phyloP scores from a whole-genome alignment of 768 basidiomycete species.

The Neoboletus brunneissimus region DNA sequence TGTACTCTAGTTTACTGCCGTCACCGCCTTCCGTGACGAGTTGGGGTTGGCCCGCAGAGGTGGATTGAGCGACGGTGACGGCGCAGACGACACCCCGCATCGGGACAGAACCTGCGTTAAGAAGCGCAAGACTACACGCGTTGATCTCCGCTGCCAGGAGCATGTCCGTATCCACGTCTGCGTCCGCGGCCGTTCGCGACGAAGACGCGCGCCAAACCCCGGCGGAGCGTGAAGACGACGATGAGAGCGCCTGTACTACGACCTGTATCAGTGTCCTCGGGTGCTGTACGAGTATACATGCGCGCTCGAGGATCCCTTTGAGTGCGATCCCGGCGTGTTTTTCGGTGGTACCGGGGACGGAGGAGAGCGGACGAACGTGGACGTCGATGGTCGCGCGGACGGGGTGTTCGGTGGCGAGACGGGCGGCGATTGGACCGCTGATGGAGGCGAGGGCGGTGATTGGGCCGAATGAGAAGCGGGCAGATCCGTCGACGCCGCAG shows the following conservation, averaged over 20 bases:
- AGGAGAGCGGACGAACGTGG: slow-evolving; percentile 62
- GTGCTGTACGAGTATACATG: slow-evolving; percentile 61
- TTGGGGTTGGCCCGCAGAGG: slow-evolving; percentile 8
- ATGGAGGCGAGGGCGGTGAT: slow-evolving; percentile 60
- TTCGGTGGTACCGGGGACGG: slow-evolving; percentile 66
- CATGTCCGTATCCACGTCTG: slow-evolving; percentile 35
- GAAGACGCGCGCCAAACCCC: not conserved
- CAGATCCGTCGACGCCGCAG: slow-evolving; percentile 75
- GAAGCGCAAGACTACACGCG: slow-evolving; percentile 61
- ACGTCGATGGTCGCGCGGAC: slow-evolving; percentile 77
- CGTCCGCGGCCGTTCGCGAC: not conserved
- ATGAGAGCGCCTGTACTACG: slow-evolving; percentile 61
- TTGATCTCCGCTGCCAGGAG: slow-evolving; percentile 69
- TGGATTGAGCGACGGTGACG: slow-evolving; percentile 48
- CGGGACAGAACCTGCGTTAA: slow-evolving; percentile 68
- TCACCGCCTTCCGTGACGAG: slow-evolving; percentile 45
- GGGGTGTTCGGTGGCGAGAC: slow-evolving; percentile 64
- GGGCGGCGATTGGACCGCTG: slow-evolving; percentile 79
- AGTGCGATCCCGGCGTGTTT: slow-evolving; percentile 57
- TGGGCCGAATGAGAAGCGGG: slow-evolving; percentile 48
- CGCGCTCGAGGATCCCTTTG: slow-evolving; percentile 55
- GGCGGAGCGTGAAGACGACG: not conserved
- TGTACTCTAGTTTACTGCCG: slow-evolving; percentile 34
- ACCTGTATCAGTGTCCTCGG: slow-evolving; percentile 77
- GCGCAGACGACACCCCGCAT: slow-evolving; percentile 77